phyloP scores from a whole-genome alignment of 1,284 basidiomycete species.

The Fomitopsis schrenkii region DNA sequence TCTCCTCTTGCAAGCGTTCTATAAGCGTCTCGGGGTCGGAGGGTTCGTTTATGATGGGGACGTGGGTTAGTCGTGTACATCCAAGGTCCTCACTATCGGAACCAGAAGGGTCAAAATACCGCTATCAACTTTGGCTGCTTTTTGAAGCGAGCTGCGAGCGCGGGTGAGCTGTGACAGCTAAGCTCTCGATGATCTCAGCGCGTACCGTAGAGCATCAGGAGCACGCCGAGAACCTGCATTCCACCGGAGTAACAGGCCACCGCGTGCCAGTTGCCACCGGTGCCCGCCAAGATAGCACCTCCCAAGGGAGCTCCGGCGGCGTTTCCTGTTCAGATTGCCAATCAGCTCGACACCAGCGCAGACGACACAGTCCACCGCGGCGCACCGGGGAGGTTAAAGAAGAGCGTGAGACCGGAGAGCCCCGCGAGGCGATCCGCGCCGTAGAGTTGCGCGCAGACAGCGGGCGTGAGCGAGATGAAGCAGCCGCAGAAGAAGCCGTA shows the following conservation, averaged over 20 bases:
- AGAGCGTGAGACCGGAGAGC: conserved; percentile 21
- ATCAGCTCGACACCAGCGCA: neutral
- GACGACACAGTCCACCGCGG: neutral
- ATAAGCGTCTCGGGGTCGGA: neutral
- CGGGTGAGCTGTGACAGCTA: neutral
- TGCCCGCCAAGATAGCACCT: conserved; percentile 20
- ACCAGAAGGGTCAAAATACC: neutral
- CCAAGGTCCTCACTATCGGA: neutral
- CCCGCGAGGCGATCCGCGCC: conserved; percentile 21
- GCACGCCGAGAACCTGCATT: conserved; percentile 20
- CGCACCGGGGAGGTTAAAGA: conserved; percentile 24
- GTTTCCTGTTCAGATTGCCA: conserved; percentile 12
- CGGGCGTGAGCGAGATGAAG: conserved; percentile 23
- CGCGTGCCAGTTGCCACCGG: conserved; percentile 19
- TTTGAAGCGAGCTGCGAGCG: conserved; percentile 13
- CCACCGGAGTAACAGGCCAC: conserved; percentile 22
- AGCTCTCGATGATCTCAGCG: neutral
- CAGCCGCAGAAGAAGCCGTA: conserved; percentile 26
- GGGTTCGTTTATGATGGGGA: neutral
- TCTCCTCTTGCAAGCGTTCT: neutral
- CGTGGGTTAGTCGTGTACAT: neutral
- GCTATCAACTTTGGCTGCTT: conserved; percentile 7
- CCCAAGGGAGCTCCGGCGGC: conserved; percentile 21
- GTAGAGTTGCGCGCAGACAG: conserved; percentile 21
- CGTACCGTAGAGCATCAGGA: conserved; percentile 22